phyloP scores from a whole-genome alignment of 176 grass and related monocot species.

The Bonia amplexicaulis region DNA sequence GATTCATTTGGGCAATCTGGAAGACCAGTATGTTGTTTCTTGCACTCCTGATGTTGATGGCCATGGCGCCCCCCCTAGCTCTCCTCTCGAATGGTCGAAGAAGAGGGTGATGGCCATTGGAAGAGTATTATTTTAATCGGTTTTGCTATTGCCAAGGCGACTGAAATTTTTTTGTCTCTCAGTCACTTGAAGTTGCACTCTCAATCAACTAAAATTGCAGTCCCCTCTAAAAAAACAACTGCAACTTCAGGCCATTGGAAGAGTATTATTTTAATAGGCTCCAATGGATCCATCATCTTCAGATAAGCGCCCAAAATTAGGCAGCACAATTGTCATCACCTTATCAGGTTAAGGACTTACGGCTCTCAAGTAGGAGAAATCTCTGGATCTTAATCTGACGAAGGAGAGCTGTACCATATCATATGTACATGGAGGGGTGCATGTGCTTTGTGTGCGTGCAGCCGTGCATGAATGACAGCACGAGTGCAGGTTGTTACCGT shows the following conservation, averaged over 20 bases:
- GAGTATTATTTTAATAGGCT: neutral
- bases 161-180: too few relatives aligned
- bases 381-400: neutral
- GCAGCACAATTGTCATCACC: neutral
- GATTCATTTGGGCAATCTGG: neutral
- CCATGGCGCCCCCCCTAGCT: too few relatives aligned
- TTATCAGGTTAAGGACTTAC: neutral
- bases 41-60: neutral
- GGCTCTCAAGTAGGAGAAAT: neutral
- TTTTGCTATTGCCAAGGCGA: too few relatives aligned
- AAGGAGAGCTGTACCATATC: neutral
- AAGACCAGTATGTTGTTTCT: slow-evolving; percentile 18
- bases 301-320: slow-evolving; percentile 8
- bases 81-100: neutral
- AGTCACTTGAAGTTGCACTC: too few relatives aligned
- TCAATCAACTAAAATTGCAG: too few relatives aligned
- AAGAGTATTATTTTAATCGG: neutral
- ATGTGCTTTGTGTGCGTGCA: neutral
- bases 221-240: too few relatives aligned
- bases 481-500: neutral
- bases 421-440: neutral
- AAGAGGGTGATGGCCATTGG: neutral
- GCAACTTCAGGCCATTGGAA: too few relatives aligned
- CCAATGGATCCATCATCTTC: neutral
- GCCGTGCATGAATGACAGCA: neutral